A percentile compares a stretch with the other conserved stretches of the same genome.
phyloP scores from a whole-genome alignment of 2,329 filamentous ascomycete species.

The Hypomyces rosellus region DNA sequence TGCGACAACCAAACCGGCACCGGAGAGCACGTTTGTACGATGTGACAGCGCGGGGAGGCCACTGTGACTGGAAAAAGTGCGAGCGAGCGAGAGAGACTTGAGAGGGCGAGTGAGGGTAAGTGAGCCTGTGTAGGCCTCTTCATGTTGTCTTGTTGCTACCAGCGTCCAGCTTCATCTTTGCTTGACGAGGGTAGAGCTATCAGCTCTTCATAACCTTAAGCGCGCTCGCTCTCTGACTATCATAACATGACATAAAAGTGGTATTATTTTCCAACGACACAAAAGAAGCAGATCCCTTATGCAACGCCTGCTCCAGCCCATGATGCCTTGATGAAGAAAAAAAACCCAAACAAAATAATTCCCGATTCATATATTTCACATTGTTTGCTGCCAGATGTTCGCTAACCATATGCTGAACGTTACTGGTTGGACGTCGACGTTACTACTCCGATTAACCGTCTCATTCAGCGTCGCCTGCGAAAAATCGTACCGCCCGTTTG shows the following conservation, averaged over 20 bases:
- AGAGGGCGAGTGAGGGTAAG: no score
- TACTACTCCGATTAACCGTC: slow-evolving; percentile 28
- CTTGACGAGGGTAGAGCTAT: neutral
- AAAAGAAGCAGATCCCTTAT: slow-evolving; percentile 4
- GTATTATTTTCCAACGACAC: slow-evolving; percentile 2
- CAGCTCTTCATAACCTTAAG: neutral
- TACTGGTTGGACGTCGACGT: slow-evolving; percentile 40
- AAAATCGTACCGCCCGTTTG: slow-evolving; percentile 62
- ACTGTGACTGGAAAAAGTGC: neutral
- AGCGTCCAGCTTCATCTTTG: neutral
- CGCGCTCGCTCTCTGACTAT: neutral
- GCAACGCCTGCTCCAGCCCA: slow-evolving; percentile 11
- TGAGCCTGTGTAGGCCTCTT: no score
- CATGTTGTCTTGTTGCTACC: no score
- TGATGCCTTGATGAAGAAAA: slow-evolving; percentile 1
- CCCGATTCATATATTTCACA: slow-evolving; percentile 1
- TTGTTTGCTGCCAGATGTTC: slow-evolving; percentile 17
- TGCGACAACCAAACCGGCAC: neutral
- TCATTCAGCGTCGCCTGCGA: slow-evolving; percentile 54
- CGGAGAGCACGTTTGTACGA: neutral
- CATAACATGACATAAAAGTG: slow-evolving; percentile 1
- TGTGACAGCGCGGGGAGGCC: neutral
- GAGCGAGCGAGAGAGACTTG: neutral
- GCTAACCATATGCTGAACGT: slow-evolving; percentile 50
- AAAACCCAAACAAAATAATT: neutral